Conservation (phyloP, 768 basidiomycete species). For the Pilatotrama ljubarskyi region DNA sequence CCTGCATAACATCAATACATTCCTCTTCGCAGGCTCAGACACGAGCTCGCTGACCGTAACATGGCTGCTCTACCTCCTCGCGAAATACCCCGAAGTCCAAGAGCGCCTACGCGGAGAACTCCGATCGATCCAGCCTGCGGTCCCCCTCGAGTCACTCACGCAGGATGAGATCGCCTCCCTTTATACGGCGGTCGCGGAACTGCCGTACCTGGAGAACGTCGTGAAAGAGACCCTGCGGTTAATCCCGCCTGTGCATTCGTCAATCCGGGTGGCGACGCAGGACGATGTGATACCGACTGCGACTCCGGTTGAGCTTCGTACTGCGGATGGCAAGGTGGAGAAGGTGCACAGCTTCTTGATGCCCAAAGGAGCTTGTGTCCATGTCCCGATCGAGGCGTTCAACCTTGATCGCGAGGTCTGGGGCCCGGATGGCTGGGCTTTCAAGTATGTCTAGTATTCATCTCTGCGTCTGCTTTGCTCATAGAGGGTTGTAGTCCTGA, state of each 20-base stretch:
- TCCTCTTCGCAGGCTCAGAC: constrained; percentile 90
- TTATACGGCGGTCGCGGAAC: constrained; percentile 52
- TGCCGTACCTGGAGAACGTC: constrained; percentile 77
- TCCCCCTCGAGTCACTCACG: constrained; percentile 44
- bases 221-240: constrained; percentile 75
- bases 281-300: constrained; percentile 78
- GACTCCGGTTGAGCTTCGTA: constrained; percentile 51
- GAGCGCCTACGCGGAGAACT: constrained; percentile 71
- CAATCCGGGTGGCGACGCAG: constrained; percentile 72
- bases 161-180: constrained; percentile 68
- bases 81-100: constrained; percentile 67
- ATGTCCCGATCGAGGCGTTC: constrained; percentile 78
- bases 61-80: constrained; percentile 80
- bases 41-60: constrained; percentile 81
- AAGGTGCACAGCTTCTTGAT: constrained; percentile 47
- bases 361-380: constrained; percentile 70
- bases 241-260: constrained; percentile 79
- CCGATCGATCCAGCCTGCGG: constrained; percentile 41
- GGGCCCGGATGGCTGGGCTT: constrained; percentile 82
- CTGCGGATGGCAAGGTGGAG: constrained; percentile 46
- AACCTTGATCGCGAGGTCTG: constrained; percentile 77
- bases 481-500: constrained; percentile 56
- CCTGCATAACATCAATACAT: constrained; percentile 82
- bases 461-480: not conserved
- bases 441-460: constrained; percentile 49